These are phyloP conservation scores for Phytopythium chamaehyphon DNA, from an alignment of 352 stramenopile species.

Conservation along the genomic window DNA sequence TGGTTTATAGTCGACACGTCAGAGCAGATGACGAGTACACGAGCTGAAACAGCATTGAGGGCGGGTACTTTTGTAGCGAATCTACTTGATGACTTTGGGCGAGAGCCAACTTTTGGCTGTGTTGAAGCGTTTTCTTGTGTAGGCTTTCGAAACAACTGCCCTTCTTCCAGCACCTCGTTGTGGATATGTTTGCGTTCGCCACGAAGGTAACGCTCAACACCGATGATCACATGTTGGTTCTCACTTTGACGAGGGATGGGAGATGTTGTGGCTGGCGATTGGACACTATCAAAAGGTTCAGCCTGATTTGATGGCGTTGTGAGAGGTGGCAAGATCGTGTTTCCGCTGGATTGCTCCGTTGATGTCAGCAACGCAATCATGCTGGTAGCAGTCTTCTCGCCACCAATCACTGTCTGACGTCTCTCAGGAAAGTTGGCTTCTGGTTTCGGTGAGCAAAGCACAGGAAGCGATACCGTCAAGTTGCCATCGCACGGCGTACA, in stretches of 20 bases:
- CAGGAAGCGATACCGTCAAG: background rate
- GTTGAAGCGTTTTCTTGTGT: background rate
- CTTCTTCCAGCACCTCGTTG: constrained; percentile 23
- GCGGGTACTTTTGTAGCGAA: background rate
- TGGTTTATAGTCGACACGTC: constrained; percentile 26
- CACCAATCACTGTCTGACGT: background rate
- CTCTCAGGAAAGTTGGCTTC: background rate
- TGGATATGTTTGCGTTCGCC: constrained; percentile 51
- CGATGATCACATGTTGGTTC: constrained; percentile 22
- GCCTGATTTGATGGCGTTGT: constrained; percentile 2
- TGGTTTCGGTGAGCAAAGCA: background rate
- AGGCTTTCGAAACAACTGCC: constrained; percentile 36
- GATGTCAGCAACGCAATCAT: constrained; percentile 11
- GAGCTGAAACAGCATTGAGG: constrained; percentile 18
- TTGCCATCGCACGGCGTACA: background rate
- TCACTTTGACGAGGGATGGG: constrained; percentile 16
- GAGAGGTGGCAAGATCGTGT: background rate
- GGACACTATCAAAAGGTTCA: background rate
- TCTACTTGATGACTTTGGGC: background rate
- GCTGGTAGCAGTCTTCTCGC: constrained; percentile 8
- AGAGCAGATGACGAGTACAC: constrained; percentile 46
- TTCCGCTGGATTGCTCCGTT: constrained; percentile 9
- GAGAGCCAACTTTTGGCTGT: background rate
- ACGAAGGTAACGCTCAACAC: constrained; percentile 62
- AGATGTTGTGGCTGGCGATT: background rate